Evolutionary conservation across 345 rosid species (phyloP), one percentile per base, ranked within the genome.

Genomic region (Melaleuca alternifolia): DNA sequence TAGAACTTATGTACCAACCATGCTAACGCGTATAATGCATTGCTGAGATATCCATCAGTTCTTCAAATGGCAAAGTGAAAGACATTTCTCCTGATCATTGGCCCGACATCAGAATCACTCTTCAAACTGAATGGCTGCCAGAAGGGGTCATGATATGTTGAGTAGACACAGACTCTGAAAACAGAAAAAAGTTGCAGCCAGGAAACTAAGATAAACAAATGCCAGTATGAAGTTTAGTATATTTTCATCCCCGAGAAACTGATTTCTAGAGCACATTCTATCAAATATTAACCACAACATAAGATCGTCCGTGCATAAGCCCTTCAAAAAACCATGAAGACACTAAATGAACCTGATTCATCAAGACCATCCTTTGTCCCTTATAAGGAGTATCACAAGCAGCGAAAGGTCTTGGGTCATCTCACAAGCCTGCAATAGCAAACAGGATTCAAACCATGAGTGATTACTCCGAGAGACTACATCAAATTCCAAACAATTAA

Each of bases 231-330:
- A 37, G 46, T 18, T 41, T 41, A 71, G 26, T 41, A 33, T 13
- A 71, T 21, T 71, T 11, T 48, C 48, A 71, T 71, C 23, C 79
- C 18, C 33, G 24, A 10, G 79, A 71, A 21, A 3, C 48, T 33
- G 48, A 71, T 71, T 71, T 37, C 26, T 71, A 18, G 13, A 10
- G 26, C 79, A 71, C 79, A 37, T 37, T 71, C 79, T 86, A 86
- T 89, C 88, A 65, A 87, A 90, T 94, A 94, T 92, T 90, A 48
- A 51, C 26, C 24, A 83, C 10, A 24, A 71, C 79, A 71, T 24
- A 71, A 71, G 48, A 71, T 71, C 37, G 79, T 71, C 79, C 79
- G 33, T 9, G 24, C 23, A 16, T 33, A 10, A 65, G 24, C 79
- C 79, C 24, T 18, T 16, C 44, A 83, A 48, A 24, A 50, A 53